Base-by-base conservation (phyloP, 106 monocot genomes). In the Phalaenopsis equestris region DNA sequence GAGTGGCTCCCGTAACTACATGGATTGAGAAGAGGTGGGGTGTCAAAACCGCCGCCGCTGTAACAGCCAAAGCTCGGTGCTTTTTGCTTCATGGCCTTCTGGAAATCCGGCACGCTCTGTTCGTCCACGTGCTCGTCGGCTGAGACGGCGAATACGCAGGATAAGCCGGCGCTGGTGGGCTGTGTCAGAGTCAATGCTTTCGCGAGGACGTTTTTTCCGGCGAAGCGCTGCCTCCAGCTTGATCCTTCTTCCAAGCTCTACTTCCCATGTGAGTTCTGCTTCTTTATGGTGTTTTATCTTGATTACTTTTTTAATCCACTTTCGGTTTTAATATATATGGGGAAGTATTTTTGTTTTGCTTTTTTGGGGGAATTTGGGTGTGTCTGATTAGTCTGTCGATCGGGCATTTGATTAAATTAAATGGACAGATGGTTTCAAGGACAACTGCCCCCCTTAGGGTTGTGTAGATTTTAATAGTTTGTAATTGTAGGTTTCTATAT, bases 231-330 rank as follows among this genome's bases (percentile, higher is more conserved):
- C 48, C 78, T 84, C 73, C 72, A 79, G 16, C 79, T 84, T 8
- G 83, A 84, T 79, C 83, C 83, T 1, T 5, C 83, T 11, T 24
- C 52, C 30, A 84, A 84, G 79, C 79, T 84, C 56, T 84, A 84
- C 74, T 84, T 84, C 64, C 83, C 83, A 38, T 79, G 83, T 84
- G 83, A 79, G 78, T 73, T 30, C 6, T 75, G 1, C 37, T 56
- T 67, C 8, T 39, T 42, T 73, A 21, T 41, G n/a, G 47, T 75
- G 8, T 10, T 75, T n/a, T 75, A n/a, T 19, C n/a, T 46, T 46
- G 23, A 75, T 30, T 30, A 41, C 30, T 16, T 72, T 72, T 39
- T 52, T 12, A 52, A 52, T 52, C 23, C 9, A 41, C 41, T 39
- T 38, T 36, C 0, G 30, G 41, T 72, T 41, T 67, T 70, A 38